Base-by-base conservation (phyloP, 192 early-diverging fungal species). In the Podila clonocystis region DNA sequence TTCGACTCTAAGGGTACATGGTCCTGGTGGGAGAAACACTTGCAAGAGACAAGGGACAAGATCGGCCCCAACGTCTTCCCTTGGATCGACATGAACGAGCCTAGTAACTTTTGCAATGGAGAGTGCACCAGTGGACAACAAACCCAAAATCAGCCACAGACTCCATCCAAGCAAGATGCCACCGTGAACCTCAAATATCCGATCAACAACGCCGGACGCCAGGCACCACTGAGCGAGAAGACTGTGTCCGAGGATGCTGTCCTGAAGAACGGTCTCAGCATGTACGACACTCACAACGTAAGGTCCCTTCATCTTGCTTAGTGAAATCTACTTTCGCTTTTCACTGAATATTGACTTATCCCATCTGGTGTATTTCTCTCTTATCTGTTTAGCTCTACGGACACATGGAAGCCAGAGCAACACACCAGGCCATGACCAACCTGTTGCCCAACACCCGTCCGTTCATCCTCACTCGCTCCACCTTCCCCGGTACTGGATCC, bases 71-170 rank as follows among this genome's bases (percentile, higher is more conserved):
- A 90, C 22, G 90, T 89, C 64, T 83, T 87, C 50, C 76, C 91
- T 34, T 92, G 91, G 91, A 89, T 92, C 36, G 91, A 92, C 66
- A 92, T 92, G 91, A 92, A 92, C 75, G 91, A 91, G 72, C 84
- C 90, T 2, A 80, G 85, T 13, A 89, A 82, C 67, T 92, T 92
- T 62, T 92, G 91, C 71, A 82, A 84, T n/a, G 91, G 91, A 9
- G 68, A 82, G 29, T 91, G 90, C 24, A 78, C 58, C 50, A 70
- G 70, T 20, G 64, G 70, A 34, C 33, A 38, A n/a, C 24, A 84
- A 85, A 4, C 72, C 77, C 2, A 70, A 70, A 36, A 68, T 63
- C 9, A 69, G 65, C 61, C 24, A 66, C 68, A 1, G 73, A 45
- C 11, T 17, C 41, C 41, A 45, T 12, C 41, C 41, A 74, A 36